These are phyloP conservation scores for Leccinum ochraceum DNA, from an alignment of 768 basidiomycete genomes.

Conservation along the genomic window DNA sequence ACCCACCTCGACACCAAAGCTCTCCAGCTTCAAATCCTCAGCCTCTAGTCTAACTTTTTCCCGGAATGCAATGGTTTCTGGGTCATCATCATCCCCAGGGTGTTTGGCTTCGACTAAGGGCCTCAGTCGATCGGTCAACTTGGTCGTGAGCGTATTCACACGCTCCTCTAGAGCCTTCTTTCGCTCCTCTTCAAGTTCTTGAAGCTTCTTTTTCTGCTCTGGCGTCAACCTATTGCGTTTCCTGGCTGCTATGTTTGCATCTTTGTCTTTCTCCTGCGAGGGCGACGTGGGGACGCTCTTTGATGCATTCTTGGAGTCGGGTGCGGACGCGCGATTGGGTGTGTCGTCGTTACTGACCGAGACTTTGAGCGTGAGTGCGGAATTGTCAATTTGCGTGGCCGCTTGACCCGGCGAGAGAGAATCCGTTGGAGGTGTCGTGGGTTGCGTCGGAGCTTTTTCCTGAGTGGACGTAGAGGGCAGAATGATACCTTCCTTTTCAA, in stretches of 20 bases:
- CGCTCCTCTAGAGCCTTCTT: constrained; percentile 79
- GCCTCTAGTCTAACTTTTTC: constrained; percentile 78
- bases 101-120: constrained; percentile 90
- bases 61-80: constrained; percentile 81
- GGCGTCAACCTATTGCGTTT: constrained; percentile 59
- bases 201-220: constrained; percentile 84
- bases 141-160: constrained; percentile 69
- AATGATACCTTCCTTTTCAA: constrained; percentile 66
- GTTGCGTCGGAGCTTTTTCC: constrained; percentile 18
- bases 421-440: constrained; percentile 19
- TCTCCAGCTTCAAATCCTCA: constrained; percentile 95
- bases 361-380: constrained; percentile 18
- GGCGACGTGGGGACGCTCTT: constrained; percentile 28
- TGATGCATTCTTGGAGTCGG: constrained; percentile 22
- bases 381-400: constrained; percentile 13
- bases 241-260: constrained; percentile 26
- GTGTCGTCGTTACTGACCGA: constrained; percentile 22
- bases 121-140: constrained; percentile 81
- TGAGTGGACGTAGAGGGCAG: constrained; percentile 20
- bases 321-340: constrained; percentile 16
- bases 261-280: constrained; percentile 41
- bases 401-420: constrained; percentile 10
- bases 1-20: constrained; percentile 92
- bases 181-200: constrained; percentile 79
- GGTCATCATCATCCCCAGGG: constrained; percentile 78